Percentiles rank a stretch among this genome's conserved stretches.
These are phyloP conservation scores for Lathyrus aphaca DNA, from an alignment of 306 rosid genomes.

Conservation along the genomic window DNA sequence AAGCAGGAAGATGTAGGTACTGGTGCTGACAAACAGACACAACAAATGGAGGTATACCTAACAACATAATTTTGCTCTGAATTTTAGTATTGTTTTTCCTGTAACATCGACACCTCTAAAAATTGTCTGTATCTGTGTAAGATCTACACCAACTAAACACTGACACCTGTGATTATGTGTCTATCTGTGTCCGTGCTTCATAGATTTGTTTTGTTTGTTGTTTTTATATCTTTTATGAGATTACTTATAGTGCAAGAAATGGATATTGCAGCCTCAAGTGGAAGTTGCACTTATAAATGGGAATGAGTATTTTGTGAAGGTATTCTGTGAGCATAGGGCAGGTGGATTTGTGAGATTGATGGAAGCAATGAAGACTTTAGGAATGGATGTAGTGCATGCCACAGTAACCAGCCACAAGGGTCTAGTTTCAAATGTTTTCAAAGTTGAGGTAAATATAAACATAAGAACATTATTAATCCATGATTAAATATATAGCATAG, in stretches of 20 bases:
- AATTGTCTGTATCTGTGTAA: too few species aligned
- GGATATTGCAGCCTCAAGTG: constrained; percentile 72
- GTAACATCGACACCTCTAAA: too few species aligned
- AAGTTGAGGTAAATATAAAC: constrained; percentile 61
- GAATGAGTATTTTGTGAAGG: constrained; percentile 81
- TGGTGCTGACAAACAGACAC: constrained; percentile 57
- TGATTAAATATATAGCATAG: too few species aligned
- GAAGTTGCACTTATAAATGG: constrained; percentile 85
- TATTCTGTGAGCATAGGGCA: constrained; percentile 77
- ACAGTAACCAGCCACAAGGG: constrained; percentile 81
- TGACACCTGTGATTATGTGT: too few species aligned
- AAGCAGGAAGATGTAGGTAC: constrained; percentile 50
- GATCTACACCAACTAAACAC: too few species aligned
- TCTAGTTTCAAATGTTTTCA: constrained; percentile 81
- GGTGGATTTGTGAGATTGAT: constrained; percentile 83
- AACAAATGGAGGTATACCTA: constrained; percentile 86
- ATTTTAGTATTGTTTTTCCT: too few species aligned
- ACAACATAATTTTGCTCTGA: neutral
- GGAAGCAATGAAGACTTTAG: constrained; percentile 78
- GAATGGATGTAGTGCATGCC: constrained; percentile 77
- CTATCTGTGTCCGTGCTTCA: too few species aligned
- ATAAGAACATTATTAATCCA: neutral
- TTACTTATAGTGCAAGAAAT: neutral
- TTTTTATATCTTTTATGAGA: neutral
- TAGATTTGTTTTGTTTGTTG: too few species aligned